Conservation (phyloP, 78 protist genomes). For the Pigoraptor vietnamica region DNA sequence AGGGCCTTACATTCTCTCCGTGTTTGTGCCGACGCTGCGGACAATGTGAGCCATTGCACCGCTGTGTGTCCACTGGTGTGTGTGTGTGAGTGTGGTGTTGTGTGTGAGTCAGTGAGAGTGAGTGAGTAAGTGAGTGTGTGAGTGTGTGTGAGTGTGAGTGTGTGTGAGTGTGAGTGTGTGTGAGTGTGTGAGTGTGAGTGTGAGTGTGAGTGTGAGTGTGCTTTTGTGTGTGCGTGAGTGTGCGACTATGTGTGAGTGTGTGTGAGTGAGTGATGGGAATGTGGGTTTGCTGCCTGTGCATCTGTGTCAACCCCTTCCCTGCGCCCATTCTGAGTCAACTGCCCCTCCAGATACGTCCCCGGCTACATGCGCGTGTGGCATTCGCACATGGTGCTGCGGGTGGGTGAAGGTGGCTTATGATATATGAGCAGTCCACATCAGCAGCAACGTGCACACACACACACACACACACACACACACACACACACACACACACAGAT, state of each 20-base stretch:
- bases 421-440: too few relatives aligned
- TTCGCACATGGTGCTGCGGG: neutral
- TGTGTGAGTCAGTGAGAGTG: neutral
- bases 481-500: neutral
- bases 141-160: neutral
- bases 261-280: too few relatives aligned
- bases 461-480: too few relatives aligned
- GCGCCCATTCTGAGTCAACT: too few relatives aligned
- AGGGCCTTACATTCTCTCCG: neutral
- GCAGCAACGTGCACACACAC: too few relatives aligned
- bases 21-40: neutral
- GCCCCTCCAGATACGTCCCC: neutral
- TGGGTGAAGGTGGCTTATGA: neutral
- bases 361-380: neutral
- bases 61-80: neutral
- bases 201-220: neutral
- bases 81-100: neutral
- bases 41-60: neutral
- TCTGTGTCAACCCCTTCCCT: neutral
- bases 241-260: neutral
- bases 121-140: neutral
- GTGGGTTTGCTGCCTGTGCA: too few relatives aligned
- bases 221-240: neutral
- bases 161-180: neutral
- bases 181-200: neutral